Conservation (phyloP, 2,329 filamentous ascomycete genomes). For the Alternaria incomplexa region DNA sequence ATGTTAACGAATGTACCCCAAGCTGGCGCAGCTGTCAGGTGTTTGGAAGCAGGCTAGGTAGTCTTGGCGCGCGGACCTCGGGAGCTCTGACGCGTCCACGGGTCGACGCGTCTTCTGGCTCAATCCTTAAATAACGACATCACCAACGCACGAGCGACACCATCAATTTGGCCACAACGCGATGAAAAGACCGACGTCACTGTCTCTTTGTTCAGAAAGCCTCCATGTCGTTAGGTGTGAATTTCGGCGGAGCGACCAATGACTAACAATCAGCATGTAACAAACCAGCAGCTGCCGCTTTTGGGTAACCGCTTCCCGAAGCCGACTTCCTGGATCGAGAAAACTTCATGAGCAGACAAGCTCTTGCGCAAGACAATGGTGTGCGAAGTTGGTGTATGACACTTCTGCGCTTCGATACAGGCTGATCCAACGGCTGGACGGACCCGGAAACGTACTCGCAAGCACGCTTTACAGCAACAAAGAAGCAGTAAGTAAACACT, state of each 20-base stretch:
- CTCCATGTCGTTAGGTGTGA: not conserved
- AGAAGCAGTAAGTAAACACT: not conserved
- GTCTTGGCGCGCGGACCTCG: not conserved
- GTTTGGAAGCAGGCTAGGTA: not conserved
- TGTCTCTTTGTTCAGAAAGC: not conserved
- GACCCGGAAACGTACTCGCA: not conserved
- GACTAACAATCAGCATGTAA: not conserved
- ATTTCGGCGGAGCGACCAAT: not conserved
- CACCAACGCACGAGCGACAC: not conserved
- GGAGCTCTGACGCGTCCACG: not conserved
- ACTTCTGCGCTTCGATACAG: not conserved
- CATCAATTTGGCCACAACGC: not conserved
- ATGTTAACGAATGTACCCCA: not conserved
- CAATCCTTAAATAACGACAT: not conserved
- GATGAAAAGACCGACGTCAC: not conserved
- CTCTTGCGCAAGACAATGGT: not conserved
- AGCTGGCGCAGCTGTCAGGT: not conserved
- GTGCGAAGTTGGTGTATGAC: not conserved
- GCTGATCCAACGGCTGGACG: not conserved
- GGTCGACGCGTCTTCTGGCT: not conserved
- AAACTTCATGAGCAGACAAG: not conserved
- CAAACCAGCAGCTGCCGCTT: not conserved
- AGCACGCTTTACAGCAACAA: not conserved
- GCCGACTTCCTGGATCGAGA: not conserved
- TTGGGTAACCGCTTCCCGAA: not conserved